Evolutionary conservation across 2,329 filamentous ascomycete genomes (phyloP), one percentile per base, ranked within the genome.

Genomic region (Monosporascus cannonballus): DNA sequence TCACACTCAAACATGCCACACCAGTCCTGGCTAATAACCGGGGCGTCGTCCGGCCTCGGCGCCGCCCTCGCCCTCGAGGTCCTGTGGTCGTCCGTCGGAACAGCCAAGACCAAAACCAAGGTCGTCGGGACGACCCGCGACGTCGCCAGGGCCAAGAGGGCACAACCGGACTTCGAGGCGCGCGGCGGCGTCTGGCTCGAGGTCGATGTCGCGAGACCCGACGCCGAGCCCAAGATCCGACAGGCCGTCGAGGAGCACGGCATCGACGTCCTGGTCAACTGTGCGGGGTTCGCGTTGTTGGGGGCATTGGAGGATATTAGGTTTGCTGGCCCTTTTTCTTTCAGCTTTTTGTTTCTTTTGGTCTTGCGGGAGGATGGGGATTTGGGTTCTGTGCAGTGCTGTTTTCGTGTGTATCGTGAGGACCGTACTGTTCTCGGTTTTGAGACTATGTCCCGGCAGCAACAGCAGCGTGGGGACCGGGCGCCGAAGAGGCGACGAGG

Each of bases 231-330:
- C 20, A 46, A n/a, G 46, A 49, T 56, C 54, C 48, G 46, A 18
- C 27, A 44, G 36, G 44, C 47, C 36, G 51, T 50, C 41, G 49
- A 30, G 36, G 30, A 56, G 30, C 51, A 52, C 39, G 54, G 39
- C 38, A 39, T 56, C 48, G 54, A 56, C 27, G 51, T 56, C 41
- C 54, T 56, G 18, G 54, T 56, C n/a, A 56, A 56, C 30, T 51
- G 53, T 51, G 54, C 54, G 8, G 54, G 54, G 7, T 53, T 53
- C 34, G 49, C 47, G 45, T 49, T 52, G 36, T 18, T 56, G 37
- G 54, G 47, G 15, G 54, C 45, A 4, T 7, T 56, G 14, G 54
- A 56, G 45, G 51, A 56, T 51, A 53, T 51, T 39, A 56, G 54
- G 54, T 56, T 44, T 5, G 52, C 41, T 47, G 14, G 45, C 39